Percentiles rank a stretch among this genome's conserved stretches.
phyloP scores from a whole-genome alignment of 2,329 filamentous ascomycete species.

The Penicillium sp. region DNA sequence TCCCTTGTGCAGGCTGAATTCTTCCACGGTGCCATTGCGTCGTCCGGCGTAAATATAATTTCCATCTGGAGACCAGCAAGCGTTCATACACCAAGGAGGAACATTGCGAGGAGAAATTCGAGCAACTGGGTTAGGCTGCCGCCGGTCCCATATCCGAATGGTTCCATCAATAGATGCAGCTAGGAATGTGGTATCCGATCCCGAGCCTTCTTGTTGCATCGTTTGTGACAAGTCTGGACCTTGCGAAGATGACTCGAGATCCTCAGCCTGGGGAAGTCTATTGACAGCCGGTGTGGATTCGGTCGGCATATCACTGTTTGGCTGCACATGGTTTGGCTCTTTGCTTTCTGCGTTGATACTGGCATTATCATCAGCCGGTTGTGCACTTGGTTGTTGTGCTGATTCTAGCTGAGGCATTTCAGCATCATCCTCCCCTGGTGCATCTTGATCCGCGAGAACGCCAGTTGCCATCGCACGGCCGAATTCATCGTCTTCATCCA shows the following conservation, averaged over 20 bases:
- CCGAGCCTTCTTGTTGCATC: slow-evolving; percentile 49
- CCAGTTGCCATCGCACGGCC: slow-evolving; percentile 66
- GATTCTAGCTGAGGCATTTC: slow-evolving; percentile 16
- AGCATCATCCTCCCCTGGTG: slow-evolving; percentile 31
- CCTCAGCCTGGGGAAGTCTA: slow-evolving; percentile 43
- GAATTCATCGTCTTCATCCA: slow-evolving; percentile 82
- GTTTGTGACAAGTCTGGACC: slow-evolving; percentile 24
- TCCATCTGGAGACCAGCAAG: slow-evolving; percentile 92
- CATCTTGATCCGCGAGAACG: slow-evolving; percentile 49
- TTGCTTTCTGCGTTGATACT: slow-evolving; percentile 4
- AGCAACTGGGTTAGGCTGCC: slow-evolving; percentile 71
- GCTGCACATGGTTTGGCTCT: slow-evolving; percentile 14
- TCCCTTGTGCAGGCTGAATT: slow-evolving; percentile 80
- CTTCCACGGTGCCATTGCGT: slow-evolving; percentile 87
- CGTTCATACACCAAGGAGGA: slow-evolving; percentile 96
- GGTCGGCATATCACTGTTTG: slow-evolving; percentile 21
- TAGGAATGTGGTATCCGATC: slow-evolving; percentile 69
- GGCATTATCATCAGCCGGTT: slow-evolving; percentile 4
- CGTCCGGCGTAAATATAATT: slow-evolving; percentile 92
- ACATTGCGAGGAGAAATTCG: slow-evolving; percentile 70
- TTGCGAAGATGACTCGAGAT: slow-evolving; percentile 29
- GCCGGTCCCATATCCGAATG: slow-evolving; percentile 50
- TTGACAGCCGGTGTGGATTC: slow-evolving; percentile 31
- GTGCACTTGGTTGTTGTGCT: slow-evolving; percentile 15
- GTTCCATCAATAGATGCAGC: slow-evolving; percentile 59